phyloP scores from a whole-genome alignment of 2,329 filamentous ascomycete genomes.

The Botrytis galanthina region DNA sequence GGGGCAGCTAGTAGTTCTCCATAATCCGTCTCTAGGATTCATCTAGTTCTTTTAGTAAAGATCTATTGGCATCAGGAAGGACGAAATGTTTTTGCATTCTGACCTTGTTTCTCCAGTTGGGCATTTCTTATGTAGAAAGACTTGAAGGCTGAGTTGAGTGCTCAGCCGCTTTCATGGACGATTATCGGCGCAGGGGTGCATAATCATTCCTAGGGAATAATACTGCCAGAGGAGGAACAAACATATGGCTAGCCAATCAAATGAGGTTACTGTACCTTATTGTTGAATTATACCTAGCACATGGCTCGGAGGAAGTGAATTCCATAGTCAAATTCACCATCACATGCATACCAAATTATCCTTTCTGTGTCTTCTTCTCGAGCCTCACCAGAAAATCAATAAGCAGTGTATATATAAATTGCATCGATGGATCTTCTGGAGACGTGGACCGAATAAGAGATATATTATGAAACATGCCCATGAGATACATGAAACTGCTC shows the following conservation, averaged over 20 bases:
- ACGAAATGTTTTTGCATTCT: accelerated
- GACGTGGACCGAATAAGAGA: background rate
- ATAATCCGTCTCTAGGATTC: background rate
- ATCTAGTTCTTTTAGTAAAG: background rate
- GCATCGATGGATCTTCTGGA: accelerated
- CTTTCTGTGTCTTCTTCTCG: background rate
- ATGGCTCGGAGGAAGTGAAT: background rate
- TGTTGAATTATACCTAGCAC: background rate
- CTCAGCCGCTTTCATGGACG: background rate
- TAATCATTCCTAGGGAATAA: accelerated
- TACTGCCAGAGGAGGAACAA: background rate
- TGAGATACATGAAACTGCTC: background rate
- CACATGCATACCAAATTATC: background rate
- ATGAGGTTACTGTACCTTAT: background rate
- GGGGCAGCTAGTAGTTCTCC: background rate
- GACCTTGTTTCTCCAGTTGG: too few relatives aligned
- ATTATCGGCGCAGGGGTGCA: background rate
- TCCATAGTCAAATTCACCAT: background rate
- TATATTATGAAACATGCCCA: too few relatives aligned
- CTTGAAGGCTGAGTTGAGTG: background rate
- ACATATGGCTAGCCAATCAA: background rate
- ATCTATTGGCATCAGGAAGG: background rate
- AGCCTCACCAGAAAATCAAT: background rate
- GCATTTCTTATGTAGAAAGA: background rate
- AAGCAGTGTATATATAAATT: background rate